A percentile compares a stretch with the other conserved stretches of the same genome.
phyloP scores from a whole-genome alignment of 441 rosid genomes.

The Adansonia grandidieri region DNA sequence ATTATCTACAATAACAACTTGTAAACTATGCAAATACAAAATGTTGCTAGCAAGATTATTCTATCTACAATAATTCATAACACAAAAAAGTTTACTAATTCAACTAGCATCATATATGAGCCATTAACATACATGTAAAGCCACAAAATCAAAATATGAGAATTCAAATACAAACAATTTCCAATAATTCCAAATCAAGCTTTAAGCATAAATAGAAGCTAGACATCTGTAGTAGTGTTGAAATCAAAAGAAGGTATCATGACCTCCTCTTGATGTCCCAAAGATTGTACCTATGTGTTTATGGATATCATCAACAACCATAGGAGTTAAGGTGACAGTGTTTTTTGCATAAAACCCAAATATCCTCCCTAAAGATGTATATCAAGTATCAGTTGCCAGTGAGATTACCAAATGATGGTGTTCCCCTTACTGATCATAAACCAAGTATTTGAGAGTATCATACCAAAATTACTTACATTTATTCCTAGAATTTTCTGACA shows the following conservation, averaged over 20 bases:
- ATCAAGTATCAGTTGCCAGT: conserved; percentile 8
- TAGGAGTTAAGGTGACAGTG: conserved; percentile 61
- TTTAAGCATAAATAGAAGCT: no score
- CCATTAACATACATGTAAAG: no score
- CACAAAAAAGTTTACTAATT: no score
- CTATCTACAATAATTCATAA: no score
- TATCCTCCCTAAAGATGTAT: conserved; percentile 65
- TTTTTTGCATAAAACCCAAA: conserved; percentile 74
- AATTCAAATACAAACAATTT: no score
- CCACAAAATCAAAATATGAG: no score
- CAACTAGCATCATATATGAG: no score
- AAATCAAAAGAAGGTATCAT: conserved; percentile 38
- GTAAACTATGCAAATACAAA: no score
- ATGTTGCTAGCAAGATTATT: no score
- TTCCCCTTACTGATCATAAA: not conserved
- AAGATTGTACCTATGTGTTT: conserved; percentile 81
- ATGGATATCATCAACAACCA: conserved; percentile 74
- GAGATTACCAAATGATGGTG: not conserved
- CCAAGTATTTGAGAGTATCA: not conserved
- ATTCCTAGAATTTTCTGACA: conserved; percentile 72
- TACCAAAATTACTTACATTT: conserved; percentile 50
- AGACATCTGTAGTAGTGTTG: no score
- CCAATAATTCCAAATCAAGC: no score
- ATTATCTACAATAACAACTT: no score
- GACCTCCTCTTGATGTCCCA: conserved; percentile 82